Conservation (phyloP, 2,329 filamentous ascomycete genomes). For the Penicillium psychrosexuale region DNA sequence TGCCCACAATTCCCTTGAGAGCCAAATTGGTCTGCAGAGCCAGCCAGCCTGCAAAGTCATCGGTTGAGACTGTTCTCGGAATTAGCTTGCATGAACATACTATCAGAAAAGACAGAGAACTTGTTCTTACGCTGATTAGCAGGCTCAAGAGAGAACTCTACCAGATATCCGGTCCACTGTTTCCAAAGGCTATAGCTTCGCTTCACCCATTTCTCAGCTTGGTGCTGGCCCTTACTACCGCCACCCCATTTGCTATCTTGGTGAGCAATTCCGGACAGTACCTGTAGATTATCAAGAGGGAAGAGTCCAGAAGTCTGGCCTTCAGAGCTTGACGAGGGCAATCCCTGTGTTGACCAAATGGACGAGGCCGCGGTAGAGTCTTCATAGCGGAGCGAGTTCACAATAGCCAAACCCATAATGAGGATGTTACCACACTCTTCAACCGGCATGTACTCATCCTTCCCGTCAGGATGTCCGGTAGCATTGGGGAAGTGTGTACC, state of each 20-base stretch:
- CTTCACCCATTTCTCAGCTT: conserved; percentile 63
- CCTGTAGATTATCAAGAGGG: conserved; percentile 50
- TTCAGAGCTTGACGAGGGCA: conserved; percentile 19
- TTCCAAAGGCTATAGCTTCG: conserved; percentile 69
- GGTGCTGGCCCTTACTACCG: conserved; percentile 51
- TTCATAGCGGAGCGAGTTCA: conserved; percentile 68
- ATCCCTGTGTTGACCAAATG: conserved; percentile 52
- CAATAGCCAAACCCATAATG: conserved; percentile 74
- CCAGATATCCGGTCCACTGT: conserved; percentile 75
- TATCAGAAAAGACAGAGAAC: background rate
- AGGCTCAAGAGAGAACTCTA: conserved; percentile 71
- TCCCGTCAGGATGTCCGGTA: conserved; percentile 53
- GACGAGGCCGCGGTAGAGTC: conserved; percentile 56
- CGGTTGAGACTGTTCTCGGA: conserved; percentile 61
- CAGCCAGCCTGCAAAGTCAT: conserved; percentile 78
- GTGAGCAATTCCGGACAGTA: conserved; percentile 51
- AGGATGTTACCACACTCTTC: conserved; percentile 70
- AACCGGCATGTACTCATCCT: conserved; percentile 57
- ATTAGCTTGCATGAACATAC: background rate
- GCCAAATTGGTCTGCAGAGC: conserved; percentile 78
- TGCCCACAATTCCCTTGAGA: conserved; percentile 78
- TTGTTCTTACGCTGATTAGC: conserved; percentile 61
- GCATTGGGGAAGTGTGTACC: conserved; percentile 55
- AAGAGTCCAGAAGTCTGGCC: conserved; percentile 38
- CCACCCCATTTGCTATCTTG: conserved; percentile 63